phyloP scores from a whole-genome alignment of 257 asterid species.

The Cruciata laevipes region DNA sequence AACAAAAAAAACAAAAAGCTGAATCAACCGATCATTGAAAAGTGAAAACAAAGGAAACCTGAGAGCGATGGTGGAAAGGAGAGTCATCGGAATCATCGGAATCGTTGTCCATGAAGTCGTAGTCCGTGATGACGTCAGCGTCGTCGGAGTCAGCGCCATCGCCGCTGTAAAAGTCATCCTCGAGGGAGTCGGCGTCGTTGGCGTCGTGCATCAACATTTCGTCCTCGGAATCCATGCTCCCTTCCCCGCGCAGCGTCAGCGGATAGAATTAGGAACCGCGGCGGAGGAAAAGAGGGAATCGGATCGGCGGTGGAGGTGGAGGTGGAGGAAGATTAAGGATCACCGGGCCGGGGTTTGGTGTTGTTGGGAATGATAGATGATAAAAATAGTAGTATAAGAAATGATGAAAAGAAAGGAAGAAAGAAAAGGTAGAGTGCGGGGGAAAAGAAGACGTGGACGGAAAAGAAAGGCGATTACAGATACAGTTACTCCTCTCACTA shows the following conservation, averaged over 20 bases:
- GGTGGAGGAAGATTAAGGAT: not conserved
- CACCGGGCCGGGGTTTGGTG: not conserved
- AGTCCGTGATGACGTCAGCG: slow-evolving; percentile 53
- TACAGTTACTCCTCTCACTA: not conserved
- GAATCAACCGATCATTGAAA: not conserved
- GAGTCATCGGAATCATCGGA: slow-evolving; percentile 70
- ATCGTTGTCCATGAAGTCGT: slow-evolving; percentile 66
- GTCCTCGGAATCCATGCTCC: slow-evolving; percentile 60
- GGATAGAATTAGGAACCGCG: not conserved
- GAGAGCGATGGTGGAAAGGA: slow-evolving; percentile 51
- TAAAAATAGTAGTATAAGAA: not conserved
- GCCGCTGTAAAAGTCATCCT: slow-evolving; percentile 55
- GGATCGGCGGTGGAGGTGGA: not conserved
- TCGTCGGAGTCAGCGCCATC: slow-evolving; percentile 54
- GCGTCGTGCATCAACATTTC: slow-evolving; percentile 57
- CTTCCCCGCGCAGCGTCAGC: not conserved
- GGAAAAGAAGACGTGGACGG: not conserved
- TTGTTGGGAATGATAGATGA: not conserved
- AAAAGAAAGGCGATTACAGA: not conserved
- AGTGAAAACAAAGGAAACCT: slow-evolving; percentile 30
- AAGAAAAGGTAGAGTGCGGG: slow-evolving; percentile 4
- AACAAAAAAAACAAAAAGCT: not conserved
- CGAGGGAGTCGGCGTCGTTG: slow-evolving; percentile 36
- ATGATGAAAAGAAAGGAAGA: not conserved
- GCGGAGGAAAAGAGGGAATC: slow-evolving; percentile 1